These are phyloP conservation scores for Spongiforma sp. DNA, from an alignment of 1,284 basidiomycete species.

Conservation along the genomic window DNA sequence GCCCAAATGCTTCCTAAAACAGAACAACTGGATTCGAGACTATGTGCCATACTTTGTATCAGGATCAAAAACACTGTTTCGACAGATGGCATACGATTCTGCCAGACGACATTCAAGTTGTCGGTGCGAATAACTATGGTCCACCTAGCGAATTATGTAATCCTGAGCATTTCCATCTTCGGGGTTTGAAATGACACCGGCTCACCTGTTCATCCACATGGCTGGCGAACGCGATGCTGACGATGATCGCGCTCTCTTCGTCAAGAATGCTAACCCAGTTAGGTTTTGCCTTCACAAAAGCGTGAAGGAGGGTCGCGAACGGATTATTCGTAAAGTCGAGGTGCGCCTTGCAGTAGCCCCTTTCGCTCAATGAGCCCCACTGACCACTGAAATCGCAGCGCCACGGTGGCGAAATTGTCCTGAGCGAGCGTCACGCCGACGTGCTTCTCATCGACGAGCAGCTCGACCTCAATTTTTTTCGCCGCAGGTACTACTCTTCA, in stretches of 20 bases:
- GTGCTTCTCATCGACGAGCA: slow-evolving; percentile 39
- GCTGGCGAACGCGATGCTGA: slow-evolving; percentile 1
- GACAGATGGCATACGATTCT: too few relatives aligned
- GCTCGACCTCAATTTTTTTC: slow-evolving; percentile 26
- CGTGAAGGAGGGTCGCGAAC: slow-evolving; percentile 25
- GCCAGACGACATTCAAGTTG: too few relatives aligned
- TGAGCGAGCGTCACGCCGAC: slow-evolving; percentile 23
- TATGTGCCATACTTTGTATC: too few relatives aligned
- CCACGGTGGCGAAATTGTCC: slow-evolving; percentile 27
- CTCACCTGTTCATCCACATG: too few relatives aligned
- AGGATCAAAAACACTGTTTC: too few relatives aligned
- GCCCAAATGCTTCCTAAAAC: too few relatives aligned
- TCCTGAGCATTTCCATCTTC: too few relatives aligned
- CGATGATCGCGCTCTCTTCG: slow-evolving; percentile 23
- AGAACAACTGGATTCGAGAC: too few relatives aligned
- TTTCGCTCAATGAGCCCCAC: background rate
- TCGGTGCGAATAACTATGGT: too few relatives aligned
- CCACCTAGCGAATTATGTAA: too few relatives aligned
- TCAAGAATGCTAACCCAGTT: slow-evolving; percentile 27
- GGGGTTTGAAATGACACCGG: too few relatives aligned
- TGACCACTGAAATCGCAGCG: slow-evolving; percentile 10
- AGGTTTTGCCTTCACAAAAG: slow-evolving; percentile 36
- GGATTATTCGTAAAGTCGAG: slow-evolving; percentile 27
- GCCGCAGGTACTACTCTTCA: slow-evolving; percentile 32
- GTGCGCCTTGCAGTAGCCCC: slow-evolving; percentile 14